Evolutionary conservation across 169 alveolate species (phyloP).

Genomic region (Plasmodium inui): DNA sequence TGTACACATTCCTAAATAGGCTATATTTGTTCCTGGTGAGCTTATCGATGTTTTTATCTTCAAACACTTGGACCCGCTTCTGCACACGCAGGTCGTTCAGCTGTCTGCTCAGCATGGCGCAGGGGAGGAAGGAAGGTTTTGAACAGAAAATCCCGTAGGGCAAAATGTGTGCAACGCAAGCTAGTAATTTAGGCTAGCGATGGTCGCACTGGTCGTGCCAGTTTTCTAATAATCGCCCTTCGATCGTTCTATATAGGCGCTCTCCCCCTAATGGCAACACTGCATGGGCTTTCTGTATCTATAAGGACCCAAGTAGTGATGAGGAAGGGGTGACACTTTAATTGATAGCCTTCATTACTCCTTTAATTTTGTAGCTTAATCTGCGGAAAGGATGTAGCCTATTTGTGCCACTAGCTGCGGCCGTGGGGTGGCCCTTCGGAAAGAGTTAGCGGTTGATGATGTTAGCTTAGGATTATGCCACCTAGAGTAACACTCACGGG

Average conservation of each 20-base stretch:
- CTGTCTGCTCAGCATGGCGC: constrained; percentile 40
- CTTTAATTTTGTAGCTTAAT: neutral
- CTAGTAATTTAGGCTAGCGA: neutral
- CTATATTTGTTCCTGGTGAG: constrained; percentile 55
- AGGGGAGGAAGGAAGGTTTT: too few species aligned
- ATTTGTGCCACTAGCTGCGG: neutral
- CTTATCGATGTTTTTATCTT: constrained; percentile 41
- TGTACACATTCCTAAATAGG: constrained; percentile 35
- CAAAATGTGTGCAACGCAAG: neutral
- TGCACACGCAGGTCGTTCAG: constrained; percentile 38
- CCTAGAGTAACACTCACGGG: neutral
- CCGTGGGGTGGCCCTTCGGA: neutral
- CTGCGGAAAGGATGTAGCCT: neutral
- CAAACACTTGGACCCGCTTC: constrained; percentile 56
- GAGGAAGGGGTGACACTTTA: neutral
- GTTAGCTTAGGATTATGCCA: neutral
- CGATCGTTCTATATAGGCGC: neutral
- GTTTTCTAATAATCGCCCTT: neutral
- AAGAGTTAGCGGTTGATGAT: neutral
- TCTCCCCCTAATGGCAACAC: neutral
- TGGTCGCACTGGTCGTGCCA: neutral
- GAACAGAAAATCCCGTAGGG: neutral
- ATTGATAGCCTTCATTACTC: neutral
- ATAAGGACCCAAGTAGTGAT: neutral
- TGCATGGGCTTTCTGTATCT: neutral